Base-by-base conservation (phyloP, 2,329 filamentous ascomycete genomes). In the Cladophialophora psammophila region DNA sequence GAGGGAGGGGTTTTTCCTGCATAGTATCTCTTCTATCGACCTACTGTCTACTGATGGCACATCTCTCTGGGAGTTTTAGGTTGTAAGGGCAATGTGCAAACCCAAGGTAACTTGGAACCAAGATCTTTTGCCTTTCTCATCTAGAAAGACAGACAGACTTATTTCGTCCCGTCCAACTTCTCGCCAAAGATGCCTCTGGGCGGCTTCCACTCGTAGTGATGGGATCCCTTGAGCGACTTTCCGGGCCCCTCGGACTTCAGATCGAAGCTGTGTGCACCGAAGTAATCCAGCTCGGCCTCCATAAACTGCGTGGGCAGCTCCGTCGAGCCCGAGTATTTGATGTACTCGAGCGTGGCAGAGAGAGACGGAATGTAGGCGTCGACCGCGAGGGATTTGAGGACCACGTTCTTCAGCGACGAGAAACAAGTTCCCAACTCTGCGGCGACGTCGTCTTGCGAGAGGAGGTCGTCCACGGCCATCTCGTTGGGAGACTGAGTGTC, bases 281-380 rank as follows among this genome's bases (percentile, higher is more conserved):
- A 92, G 73, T 88, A 91, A 74, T 91, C 89, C 75, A 92, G 78
- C 78, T 92, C 84, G 0, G 89, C 89, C 77, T 91, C 89, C 79
- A 89, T 88, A 74, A 92, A 91, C 64, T 85, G 84, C 3, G 88
- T 91, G 0, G 89, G 89, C 36, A 92, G 75, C 66, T 84, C 83
- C 2, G 83, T 85, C 15, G 85, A 85, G 1, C 83, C 85, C 34
- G 82, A 82, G 61, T 89, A 89, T 77, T 92, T 91, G 72, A 89
- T 78, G 72, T 90, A 91, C 71, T 91, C 90, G 61, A 92, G 74
- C 1, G 82, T 89, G 1, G 88, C 85, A 40, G 84, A 85, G 57
- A 92, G 76, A 1, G 85, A 83, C 0, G 88, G 89, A 2, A 89
- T 79, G 58, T 87, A 84, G 48, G 87, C 83, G 75, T 92, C 88